Evolutionary conservation across 2,329 filamentous ascomycete species (phyloP).

Genomic region (Furcasterigmium sp.): DNA sequence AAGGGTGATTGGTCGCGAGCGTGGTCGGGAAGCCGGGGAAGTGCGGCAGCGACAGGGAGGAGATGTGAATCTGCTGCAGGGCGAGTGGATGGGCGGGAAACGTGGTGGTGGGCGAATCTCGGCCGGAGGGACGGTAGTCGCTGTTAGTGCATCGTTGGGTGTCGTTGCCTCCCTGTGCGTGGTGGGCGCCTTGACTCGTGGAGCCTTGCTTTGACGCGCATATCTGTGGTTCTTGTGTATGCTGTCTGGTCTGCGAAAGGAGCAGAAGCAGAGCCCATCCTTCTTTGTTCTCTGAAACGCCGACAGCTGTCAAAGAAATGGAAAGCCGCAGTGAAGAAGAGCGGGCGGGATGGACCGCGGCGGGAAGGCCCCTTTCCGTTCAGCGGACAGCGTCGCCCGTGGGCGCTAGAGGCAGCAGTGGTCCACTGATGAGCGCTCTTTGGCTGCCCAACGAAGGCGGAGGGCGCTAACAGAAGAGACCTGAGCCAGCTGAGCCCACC

Average conservation of each 20-base stretch:
- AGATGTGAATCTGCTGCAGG: slow-evolving; percentile 1
- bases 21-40: neutral
- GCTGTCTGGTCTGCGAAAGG: too few species aligned
- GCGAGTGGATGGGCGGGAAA: neutral
- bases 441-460: neutral
- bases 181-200: too few species aligned
- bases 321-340: too few species aligned
- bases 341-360: slow-evolving; percentile 1
- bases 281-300: too few species aligned
- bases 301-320: too few species aligned
- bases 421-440: neutral
- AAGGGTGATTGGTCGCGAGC: neutral
- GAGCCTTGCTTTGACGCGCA: too few species aligned
- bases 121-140: neutral
- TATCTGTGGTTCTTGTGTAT: too few species aligned
- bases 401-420: too few species aligned
- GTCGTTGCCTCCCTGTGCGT: too few species aligned
- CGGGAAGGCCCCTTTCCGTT: slow-evolving; percentile 1
- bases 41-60: neutral
- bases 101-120: neutral
- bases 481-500: neutral
- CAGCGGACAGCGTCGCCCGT: neutral
- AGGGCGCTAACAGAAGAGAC: neutral
- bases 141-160: neutral
- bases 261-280: too few species aligned